A percentile compares a stretch with the other conserved stretches of the same genome.
Evolutionary conservation across 1,284 basidiomycete species (phyloP).

Genomic region (Flammula alnicola): DNA sequence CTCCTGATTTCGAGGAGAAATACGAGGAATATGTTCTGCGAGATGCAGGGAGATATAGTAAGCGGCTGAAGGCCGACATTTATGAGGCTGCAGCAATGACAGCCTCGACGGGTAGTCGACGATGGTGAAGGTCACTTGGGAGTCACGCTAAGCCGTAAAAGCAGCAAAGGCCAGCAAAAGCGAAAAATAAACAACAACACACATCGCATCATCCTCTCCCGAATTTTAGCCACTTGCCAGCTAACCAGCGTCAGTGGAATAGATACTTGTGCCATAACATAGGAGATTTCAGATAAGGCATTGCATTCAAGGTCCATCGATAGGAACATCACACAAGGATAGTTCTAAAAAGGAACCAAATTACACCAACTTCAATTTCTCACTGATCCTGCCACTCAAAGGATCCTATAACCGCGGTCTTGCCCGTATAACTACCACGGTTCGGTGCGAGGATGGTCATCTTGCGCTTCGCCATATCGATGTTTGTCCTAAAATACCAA

Average conservation of each 20-base stretch:
- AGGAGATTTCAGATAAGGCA: no score
- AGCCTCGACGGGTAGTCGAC: constrained; percentile 16
- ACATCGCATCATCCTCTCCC: no score
- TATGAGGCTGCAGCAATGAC: constrained; percentile 13
- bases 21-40: constrained; percentile 74
- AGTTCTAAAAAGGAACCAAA: no score
- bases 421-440: constrained; percentile 78
- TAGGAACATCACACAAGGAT: no score
- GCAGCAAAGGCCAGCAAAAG: no score
- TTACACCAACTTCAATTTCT: not conserved
- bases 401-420: constrained; percentile 80
- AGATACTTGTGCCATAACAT: no score
- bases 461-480: constrained; percentile 80
- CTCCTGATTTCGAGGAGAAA: constrained; percentile 77
- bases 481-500: constrained; percentile 61
- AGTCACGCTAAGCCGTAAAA: constrained; percentile 16
- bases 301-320: no score
- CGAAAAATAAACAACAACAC: constrained; percentile 27
- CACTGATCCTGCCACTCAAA: constrained; percentile 88
- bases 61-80: constrained; percentile 51
- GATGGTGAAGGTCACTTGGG: constrained; percentile 10
- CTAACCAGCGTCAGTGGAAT: no score
- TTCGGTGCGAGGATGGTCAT: constrained; percentile 89
- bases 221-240: no score
- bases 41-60: constrained; percentile 51